phyloP scores from a whole-genome alignment of 371 early-diverging fungal genomes.

The Syncephalastrum monosporum region DNA sequence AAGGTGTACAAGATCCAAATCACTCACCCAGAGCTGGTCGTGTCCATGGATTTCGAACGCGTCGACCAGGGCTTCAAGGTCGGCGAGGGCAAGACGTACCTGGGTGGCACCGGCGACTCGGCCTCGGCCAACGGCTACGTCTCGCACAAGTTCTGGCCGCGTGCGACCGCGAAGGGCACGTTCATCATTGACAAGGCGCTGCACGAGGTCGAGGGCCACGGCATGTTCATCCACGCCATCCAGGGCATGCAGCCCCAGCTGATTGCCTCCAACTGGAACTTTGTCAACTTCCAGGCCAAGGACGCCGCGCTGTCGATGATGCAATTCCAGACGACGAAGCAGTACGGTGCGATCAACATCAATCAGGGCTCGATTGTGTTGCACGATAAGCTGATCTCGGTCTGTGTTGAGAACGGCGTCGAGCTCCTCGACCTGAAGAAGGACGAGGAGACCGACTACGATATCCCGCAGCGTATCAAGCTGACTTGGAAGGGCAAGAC shows the following conservation, averaged over 20 bases:
- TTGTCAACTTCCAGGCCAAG: slow-evolving; percentile 66
- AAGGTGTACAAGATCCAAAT: slow-evolving; percentile 54
- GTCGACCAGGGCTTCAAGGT: slow-evolving; percentile 76
- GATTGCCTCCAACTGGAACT: slow-evolving; percentile 86
- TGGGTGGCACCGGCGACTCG: slow-evolving; percentile 55
- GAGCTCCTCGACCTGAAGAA: slow-evolving; percentile 48
- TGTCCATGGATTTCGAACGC: slow-evolving; percentile 65
- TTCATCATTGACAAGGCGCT: slow-evolving; percentile 68
- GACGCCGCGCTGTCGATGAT: slow-evolving; percentile 70
- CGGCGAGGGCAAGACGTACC: slow-evolving; percentile 76
- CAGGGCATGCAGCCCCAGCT: slow-evolving; percentile 85
- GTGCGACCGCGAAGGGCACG: slow-evolving; percentile 70
- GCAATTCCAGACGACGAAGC: slow-evolving; percentile 80
- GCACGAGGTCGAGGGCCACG: slow-evolving; percentile 67
- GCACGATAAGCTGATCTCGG: slow-evolving; percentile 64
- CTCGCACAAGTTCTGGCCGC: slow-evolving; percentile 82
- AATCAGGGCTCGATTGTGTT: slow-evolving; percentile 77
- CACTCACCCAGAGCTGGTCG: slow-evolving; percentile 61
- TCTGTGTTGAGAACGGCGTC: slow-evolving; percentile 72
- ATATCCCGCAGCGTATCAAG: slow-evolving; percentile 70
- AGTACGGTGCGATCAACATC: slow-evolving; percentile 66
- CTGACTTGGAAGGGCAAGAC: slow-evolving; percentile 79
- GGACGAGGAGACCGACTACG: slow-evolving; percentile 78
- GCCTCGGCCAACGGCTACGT: slow-evolving; percentile 55
- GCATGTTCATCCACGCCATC: slow-evolving; percentile 82